Percentiles rank a stretch among this genome's conserved stretches.
Conservation (phyloP, 208 protist species). For the Acanthamoeba triangularis region DNA sequence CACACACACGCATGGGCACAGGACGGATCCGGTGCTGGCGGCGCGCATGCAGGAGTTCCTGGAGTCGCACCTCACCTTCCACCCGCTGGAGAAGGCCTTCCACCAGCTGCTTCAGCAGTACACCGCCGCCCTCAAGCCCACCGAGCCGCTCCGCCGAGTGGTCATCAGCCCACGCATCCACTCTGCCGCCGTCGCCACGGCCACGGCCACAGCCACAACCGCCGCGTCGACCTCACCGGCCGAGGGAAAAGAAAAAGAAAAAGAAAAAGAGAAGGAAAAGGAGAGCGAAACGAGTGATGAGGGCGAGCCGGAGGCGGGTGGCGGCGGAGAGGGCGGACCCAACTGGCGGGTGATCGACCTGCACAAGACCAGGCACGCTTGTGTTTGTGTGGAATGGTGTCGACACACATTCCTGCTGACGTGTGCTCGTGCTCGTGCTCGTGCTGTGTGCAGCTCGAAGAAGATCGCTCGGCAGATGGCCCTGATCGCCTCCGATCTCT, state of each 20-base stretch:
- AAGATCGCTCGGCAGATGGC: constrained; percentile 31
- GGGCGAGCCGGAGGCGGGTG: not conserved
- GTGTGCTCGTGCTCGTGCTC: not conserved
- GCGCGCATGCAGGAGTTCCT: not conserved
- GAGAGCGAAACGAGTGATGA: not conserved
- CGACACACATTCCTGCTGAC: not conserved
- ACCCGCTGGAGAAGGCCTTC: not conserved
- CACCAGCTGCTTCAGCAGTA: not conserved
- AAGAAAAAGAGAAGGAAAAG: not conserved
- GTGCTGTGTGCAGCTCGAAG: not conserved
- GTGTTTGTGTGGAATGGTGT: not conserved
- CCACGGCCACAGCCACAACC: not conserved
- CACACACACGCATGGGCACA: not conserved
- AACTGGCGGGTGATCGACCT: not conserved
- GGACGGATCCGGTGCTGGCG: not conserved
- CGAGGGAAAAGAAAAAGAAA: not conserved
- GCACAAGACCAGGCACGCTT: not conserved
- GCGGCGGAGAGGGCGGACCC: not conserved
- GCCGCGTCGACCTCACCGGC: not conserved
- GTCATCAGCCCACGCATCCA: not conserved
- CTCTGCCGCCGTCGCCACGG: not conserved
- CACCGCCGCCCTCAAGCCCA: not conserved
- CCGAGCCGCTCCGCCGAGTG: not conserved
- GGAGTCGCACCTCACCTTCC: constrained; percentile 7
- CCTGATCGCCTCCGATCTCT: not conserved